Evolutionary conservation across 352 stramenopile genomes (phyloP), one percentile per base, ranked within the genome.

Genomic region (Thraustotheca clavata): DNA sequence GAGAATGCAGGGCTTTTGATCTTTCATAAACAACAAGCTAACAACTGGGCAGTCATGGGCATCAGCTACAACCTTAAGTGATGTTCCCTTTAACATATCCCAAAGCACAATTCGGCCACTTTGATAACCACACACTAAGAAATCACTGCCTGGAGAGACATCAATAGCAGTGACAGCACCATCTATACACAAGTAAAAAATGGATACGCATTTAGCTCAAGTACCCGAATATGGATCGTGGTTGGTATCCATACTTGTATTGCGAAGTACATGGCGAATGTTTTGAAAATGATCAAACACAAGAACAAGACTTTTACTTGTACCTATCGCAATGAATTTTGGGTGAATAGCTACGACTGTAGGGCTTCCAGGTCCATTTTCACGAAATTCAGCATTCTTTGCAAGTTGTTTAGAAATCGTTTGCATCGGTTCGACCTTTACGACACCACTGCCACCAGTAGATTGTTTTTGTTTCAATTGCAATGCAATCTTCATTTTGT

Each of bases 281-380:
- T 97, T 94, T 73, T 98, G 91, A 71, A 98, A 98, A 67, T 98
- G 88, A 71, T 99, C 96, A 71, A 98, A 99, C 34, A 98, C 89
- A 43, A 98, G 83, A 49, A 98, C 86, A 8, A 96, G 74, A 2
- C 94, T 94, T 55, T 91, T 89, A 70, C 96, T 98, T 41, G 92
- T 98, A 34, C 94, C 96, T 61, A 98, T 91, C 1, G 94, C 91
- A 69, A 98, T 98, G 67, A 98, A 98, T 79, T 98, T 98, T 62
- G 89, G 95, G 74, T 97, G 94, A 54, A 98, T 96, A 9, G 91
- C 92, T 32, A 98, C 76, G 34, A 95, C 87, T 0, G 93, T 98
- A 8, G 95, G 95, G 5, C 86, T 89, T 0, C 90, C 90, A 0
- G 89, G 86, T 0, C 89, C 90, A 65, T 95, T 88, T 66, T 95